These are phyloP conservation scores for Globisporangium heterothallicum DNA, from an alignment of 352 stramenopile genomes.

Conservation along the genomic window DNA sequence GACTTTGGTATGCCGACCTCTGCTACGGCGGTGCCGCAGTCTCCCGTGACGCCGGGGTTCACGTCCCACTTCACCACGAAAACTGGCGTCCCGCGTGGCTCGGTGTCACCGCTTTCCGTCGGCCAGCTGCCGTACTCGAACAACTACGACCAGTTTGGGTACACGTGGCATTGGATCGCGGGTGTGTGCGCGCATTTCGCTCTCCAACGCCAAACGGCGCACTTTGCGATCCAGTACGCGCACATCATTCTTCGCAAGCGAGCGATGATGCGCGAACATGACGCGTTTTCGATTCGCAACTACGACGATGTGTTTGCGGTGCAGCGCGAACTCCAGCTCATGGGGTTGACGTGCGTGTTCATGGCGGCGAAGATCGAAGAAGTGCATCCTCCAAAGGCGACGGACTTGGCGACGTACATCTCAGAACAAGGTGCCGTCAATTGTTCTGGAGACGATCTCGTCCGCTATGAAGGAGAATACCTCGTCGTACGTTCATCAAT, in stretches of 20 bases:
- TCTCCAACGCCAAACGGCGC: conserved; percentile 70
- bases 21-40: conserved; percentile 22
- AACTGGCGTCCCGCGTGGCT: conserved; percentile 6
- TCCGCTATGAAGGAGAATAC: conserved; percentile 55
- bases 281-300: conserved; percentile 23
- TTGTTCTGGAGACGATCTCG: conserved; percentile 45
- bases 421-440: conserved; percentile 39
- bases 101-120: conserved; percentile 45
- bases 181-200: conserved; percentile 59
- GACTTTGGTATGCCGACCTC: conserved; percentile 9
- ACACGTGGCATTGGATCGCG: conserved; percentile 73
- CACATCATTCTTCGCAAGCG: conserved; percentile 66
- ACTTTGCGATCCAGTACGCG: conserved; percentile 75
- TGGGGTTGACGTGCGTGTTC: conserved; percentile 64
- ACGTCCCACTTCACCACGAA: conserved; percentile 4
- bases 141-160: conserved; percentile 72
- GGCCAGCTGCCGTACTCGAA: conserved; percentile 37
- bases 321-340: conserved; percentile 53
- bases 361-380: conserved; percentile 86
- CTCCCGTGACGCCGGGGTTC: conserved; percentile 18
- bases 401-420: conserved; percentile 59
- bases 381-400: conserved; percentile 68
- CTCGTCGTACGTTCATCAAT: conserved; percentile 37
- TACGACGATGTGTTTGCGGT: conserved; percentile 51
- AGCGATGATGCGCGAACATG: conserved; percentile 26